A percentile compares a stretch with the other conserved stretches of the same genome.
Conservation (phyloP, 805 yeast genomes). For the Wickerhamomyces sydowiorum region DNA sequence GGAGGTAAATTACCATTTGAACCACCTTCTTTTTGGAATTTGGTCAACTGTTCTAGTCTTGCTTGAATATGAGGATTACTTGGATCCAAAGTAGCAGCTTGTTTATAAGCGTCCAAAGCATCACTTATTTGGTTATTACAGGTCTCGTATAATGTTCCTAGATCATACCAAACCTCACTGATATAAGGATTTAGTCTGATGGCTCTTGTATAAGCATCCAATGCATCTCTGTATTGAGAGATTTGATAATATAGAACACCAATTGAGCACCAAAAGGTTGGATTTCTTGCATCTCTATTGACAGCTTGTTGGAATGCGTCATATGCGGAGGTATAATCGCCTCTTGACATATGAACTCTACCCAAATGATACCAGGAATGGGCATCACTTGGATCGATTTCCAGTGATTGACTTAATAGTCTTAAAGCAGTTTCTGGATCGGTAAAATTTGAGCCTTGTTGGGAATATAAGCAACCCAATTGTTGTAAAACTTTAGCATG, state of each 20-base stretch:
- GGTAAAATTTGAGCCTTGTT: conserved; percentile 58
- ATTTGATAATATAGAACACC: conserved; percentile 97
- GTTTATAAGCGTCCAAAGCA: conserved; percentile 94
- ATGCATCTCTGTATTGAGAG: conserved; percentile 91
- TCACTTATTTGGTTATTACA: conserved; percentile 94
- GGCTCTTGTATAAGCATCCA: conserved; percentile 96
- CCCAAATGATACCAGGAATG: conserved; percentile 97
- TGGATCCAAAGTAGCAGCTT: conserved; percentile 94
- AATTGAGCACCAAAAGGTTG: conserved; percentile 95
- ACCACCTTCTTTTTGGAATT: conserved; percentile 65
- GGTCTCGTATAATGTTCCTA: conserved; percentile 94
- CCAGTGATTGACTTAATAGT: conserved; percentile 80
- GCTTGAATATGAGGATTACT: conserved; percentile 91
- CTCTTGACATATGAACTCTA: conserved; percentile 93
- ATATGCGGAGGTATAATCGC: conserved; percentile 92
- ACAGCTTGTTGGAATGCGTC: conserved; percentile 99
- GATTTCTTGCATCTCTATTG: conserved; percentile 92
- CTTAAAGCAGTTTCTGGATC: conserved; percentile 81
- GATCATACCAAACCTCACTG: conserved; percentile 97
- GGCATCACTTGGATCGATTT: conserved; percentile 86
- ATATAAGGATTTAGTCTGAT: conserved; percentile 93
- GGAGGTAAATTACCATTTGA: conserved; percentile 43
- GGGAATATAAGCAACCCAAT: conserved; percentile 90
- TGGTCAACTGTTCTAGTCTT: conserved; percentile 78
- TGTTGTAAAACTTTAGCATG: conserved; percentile 96